Evolutionary conservation across 2,329 filamentous ascomycete genomes (phyloP).

Genomic region (Aureobasidium sp.): DNA sequence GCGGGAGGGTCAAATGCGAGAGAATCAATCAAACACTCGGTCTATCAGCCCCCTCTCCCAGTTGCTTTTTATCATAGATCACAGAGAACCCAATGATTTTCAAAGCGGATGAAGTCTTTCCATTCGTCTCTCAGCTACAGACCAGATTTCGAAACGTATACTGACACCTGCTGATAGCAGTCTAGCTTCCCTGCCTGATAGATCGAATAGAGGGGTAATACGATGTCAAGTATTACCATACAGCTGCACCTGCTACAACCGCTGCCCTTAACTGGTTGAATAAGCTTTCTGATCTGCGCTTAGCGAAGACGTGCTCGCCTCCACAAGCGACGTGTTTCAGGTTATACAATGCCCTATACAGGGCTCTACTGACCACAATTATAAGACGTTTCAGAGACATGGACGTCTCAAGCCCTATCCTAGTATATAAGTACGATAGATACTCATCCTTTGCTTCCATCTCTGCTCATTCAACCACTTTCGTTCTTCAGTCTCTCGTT

Average conservation of each 20-base stretch:
- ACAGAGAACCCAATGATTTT: too few species aligned
- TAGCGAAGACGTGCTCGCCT: not conserved
- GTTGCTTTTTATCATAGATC: too few species aligned
- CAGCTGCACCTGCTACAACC: not conserved
- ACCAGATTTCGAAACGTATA: too few species aligned
- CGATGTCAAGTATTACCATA: not conserved
- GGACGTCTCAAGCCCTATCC: not conserved
- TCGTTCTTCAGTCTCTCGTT: not conserved
- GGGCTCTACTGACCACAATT: not conserved
- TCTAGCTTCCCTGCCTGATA: not conserved
- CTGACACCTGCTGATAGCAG: not conserved
- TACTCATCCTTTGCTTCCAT: not conserved
- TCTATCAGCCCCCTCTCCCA: too few species aligned
- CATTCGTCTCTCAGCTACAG: too few species aligned
- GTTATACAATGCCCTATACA: not conserved
- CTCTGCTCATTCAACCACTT: not conserved
- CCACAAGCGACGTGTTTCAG: not conserved
- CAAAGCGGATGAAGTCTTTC: too few species aligned
- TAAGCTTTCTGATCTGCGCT: not conserved
- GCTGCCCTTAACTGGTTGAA: not conserved
- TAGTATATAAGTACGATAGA: not conserved
- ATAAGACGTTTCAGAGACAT: not conserved
- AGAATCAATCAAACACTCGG: too few species aligned
- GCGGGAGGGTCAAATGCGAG: too few species aligned
- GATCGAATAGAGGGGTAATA: not conserved